Base-by-base conservation (phyloP, 2,329 filamentous ascomycete genomes). In the Calonectria leucothoes region DNA sequence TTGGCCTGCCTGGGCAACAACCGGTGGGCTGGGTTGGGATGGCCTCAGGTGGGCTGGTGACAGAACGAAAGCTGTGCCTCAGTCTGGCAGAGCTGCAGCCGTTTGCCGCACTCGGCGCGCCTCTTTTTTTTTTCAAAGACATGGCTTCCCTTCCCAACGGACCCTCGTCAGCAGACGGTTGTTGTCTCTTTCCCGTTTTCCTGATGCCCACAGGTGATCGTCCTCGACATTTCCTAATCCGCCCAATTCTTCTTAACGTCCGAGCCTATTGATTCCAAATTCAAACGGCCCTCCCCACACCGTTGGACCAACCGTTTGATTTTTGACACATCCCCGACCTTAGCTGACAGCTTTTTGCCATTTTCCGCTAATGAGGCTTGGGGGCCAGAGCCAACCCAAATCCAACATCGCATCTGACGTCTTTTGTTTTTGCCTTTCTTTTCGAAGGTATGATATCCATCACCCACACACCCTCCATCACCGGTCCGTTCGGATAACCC, bases 181-280 rank as follows among this genome's bases (percentile, higher is more conserved):
- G 65, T 67, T 67, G 65, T 49, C 65, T 67, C 65, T 48, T 29
- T 51, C n/a, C 45, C 33, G 39, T 61, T 51, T 55, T 55, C 49
- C 55, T 61, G 12, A n/a, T 39, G 37, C 20, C 27, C 23, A 49
- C 33, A 69, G 49, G 67, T 61, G 69, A 71, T 71, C 69, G 66
- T 59, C 69, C 17, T 25, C 20, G 10, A 29, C 23, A 35, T 57
- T 71, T 66, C 69, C 69, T 71, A 66, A 51, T 71, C 25, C 51
- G 63, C n/a, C 67, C 67, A 64, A 69, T 39, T 31, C 45, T 64
- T 63, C 45, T 39, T 48, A 35, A 42, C 42, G 55, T 52, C 67
- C 65, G 49, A 39, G n/a, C 27, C 65, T 49, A 67, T 25, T 57
- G 33, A 57, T 67, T 45, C 35, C 65, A 55, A 42, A 67, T 42